phyloP scores from a whole-genome alignment of 441 rosid genomes.

The Arabidopsis hybrid region DNA sequence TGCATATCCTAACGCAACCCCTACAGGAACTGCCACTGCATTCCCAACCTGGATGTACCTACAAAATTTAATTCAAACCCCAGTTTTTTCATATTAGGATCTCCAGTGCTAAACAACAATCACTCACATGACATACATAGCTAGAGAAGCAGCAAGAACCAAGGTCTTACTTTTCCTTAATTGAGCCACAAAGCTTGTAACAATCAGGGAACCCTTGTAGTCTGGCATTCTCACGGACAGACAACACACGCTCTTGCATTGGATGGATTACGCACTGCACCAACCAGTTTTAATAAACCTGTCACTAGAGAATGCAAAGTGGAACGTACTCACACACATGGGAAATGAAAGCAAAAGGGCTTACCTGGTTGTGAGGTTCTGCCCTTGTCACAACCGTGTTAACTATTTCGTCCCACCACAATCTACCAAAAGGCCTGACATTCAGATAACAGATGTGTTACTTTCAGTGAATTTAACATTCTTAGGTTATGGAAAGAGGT shows the following conservation, averaged over 20 bases:
- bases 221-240: slow-evolving; percentile 49
- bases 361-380: slow-evolving; percentile 47
- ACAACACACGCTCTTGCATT: slow-evolving; percentile 46
- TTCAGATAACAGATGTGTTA: slow-evolving; percentile 2
- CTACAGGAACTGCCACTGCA: slow-evolving; percentile 52
- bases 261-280: slow-evolving; percentile 43
- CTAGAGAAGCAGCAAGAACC: not conserved
- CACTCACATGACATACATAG: not conserved
- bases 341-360: not conserved
- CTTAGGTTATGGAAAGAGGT: not conserved
- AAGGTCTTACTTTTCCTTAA: slow-evolving; percentile 42
- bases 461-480: not conserved
- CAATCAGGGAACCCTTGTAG: slow-evolving; percentile 49
- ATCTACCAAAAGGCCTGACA: slow-evolving; percentile 44
- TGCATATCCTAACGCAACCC: slow-evolving; percentile 46
- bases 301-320: not conserved
- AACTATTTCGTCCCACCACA: slow-evolving; percentile 47
- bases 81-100: not conserved
- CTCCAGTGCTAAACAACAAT: not conserved
- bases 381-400: slow-evolving; percentile 48
- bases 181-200: slow-evolving; percentile 46
- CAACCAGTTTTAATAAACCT: not conserved
- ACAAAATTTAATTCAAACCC: not conserved
- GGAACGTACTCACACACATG: not conserved
- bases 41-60: slow-evolving; percentile 49